Conservation (phyloP, 306 rosid species). For the Morella rubra region DNA sequence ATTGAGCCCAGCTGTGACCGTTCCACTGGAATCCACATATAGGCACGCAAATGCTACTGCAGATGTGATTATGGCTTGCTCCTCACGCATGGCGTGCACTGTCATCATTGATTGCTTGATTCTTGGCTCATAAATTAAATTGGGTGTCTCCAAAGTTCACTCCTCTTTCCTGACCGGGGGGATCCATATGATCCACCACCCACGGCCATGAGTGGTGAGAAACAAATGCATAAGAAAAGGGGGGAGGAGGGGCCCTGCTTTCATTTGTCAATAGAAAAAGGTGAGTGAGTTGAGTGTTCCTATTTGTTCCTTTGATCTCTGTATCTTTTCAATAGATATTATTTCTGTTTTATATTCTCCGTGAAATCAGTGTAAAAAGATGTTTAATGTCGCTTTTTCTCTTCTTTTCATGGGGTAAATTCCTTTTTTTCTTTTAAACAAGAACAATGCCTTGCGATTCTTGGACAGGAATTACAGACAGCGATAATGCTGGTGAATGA, state of each 20-base stretch:
- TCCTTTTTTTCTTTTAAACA: neutral
- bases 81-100: constrained; percentile 3
- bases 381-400: neutral
- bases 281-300: constrained; percentile 7
- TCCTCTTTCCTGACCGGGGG: constrained; percentile 1
- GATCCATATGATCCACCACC: constrained; percentile 2
- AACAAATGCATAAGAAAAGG: constrained; percentile 1
- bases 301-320: neutral
- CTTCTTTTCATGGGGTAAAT: neutral
- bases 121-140: constrained; percentile 2
- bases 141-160: constrained; percentile 2
- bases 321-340: neutral
- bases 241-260: neutral
- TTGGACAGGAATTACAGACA: neutral
- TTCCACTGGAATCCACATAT: constrained; percentile 1
- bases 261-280: constrained; percentile 4
- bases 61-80: constrained; percentile 4
- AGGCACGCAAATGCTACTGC: neutral
- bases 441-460: constrained; percentile 1
- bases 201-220: neutral
- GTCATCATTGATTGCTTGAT: constrained; percentile 5
- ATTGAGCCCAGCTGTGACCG: neutral
- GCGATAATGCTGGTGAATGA: neutral
- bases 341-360: neutral
- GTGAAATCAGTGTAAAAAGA: neutral